These are phyloP conservation scores for Lomentospora prolificans DNA, from an alignment of 2,329 filamentous ascomycete species.

Conservation along the genomic window DNA sequence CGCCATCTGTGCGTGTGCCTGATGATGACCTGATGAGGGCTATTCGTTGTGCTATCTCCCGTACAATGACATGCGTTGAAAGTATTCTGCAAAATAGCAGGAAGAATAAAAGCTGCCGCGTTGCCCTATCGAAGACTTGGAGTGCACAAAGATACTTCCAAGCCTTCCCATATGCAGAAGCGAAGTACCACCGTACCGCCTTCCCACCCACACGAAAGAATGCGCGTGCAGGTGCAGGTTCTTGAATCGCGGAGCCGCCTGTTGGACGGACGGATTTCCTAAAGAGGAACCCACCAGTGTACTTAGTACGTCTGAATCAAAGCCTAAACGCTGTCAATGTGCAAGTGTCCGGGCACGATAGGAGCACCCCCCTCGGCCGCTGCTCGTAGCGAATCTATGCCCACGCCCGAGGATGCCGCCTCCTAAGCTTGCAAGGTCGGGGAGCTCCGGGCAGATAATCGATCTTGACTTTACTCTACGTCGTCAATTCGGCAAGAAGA, in stretches of 20 bases:
- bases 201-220: not conserved
- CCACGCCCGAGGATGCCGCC: constrained; percentile 1
- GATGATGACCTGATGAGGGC: not conserved
- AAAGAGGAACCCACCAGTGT: not conserved
- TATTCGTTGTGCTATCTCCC: not conserved
- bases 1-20: constrained; percentile 3
- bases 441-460: constrained; percentile 8
- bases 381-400: no score
- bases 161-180: no score
- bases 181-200: no score
- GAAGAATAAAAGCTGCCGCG: no score
- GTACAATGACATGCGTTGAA: not conserved
- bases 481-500: constrained; percentile 60
- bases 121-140: no score
- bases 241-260: not conserved
- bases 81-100: no score
- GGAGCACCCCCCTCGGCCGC: no score
- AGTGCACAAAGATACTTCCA: no score
- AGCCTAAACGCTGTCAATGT: not conserved
- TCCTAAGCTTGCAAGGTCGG: constrained; percentile 1
- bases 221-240: not conserved
- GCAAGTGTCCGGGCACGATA: not conserved
- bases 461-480: constrained; percentile 69
- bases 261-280: not conserved
- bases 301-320: not conserved